Percentiles rank a stretch among this genome's conserved stretches.
These are phyloP conservation scores for Monascus purpureus DNA, from an alignment of 495 filamentous ascomycete genomes.

Conservation along the genomic window DNA sequence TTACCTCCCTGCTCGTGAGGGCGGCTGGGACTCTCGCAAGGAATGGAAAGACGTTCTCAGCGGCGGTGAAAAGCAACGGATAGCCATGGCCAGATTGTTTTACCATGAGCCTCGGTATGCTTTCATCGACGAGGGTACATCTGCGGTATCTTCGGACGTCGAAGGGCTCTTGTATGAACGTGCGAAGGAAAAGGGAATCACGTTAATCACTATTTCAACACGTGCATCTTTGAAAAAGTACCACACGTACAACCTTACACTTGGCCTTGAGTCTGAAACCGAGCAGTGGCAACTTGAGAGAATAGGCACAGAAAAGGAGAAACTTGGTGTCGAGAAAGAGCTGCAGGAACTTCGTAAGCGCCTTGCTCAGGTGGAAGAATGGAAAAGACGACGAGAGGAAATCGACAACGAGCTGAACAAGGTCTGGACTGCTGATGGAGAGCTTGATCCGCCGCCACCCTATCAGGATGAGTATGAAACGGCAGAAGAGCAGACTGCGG, in stretches of 20 bases:
- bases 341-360: conserved; percentile 68
- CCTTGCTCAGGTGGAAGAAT: conserved; percentile 66
- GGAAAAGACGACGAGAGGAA: conserved; percentile 63
- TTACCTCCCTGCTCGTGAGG: conserved; percentile 82
- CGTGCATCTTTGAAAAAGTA: conserved; percentile 88
- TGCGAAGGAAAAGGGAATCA: conserved; percentile 85
- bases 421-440: conserved; percentile 39
- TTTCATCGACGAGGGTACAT: conserved; percentile 90
- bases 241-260: conserved; percentile 75
- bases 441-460: conserved; percentile 25
- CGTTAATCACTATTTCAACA: conserved; percentile 86
- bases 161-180: conserved; percentile 88
- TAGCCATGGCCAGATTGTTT: conserved; percentile 76
- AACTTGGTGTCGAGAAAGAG: conserved; percentile 80
- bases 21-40: conserved; percentile 91
- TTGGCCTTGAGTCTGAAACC: conserved; percentile 54
- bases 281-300: conserved; percentile 76
- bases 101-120: conserved; percentile 94
- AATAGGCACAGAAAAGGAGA: conserved; percentile 86
- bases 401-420: conserved; percentile 56
- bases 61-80: conserved; percentile 95
- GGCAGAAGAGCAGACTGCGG: neutral
- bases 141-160: conserved; percentile 84
- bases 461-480: conserved; percentile 13
- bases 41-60: conserved; percentile 97